Evolutionary conservation across 176 grass and related monocot genomes (phyloP).

Genomic region (Calamus simplicifolius): DNA sequence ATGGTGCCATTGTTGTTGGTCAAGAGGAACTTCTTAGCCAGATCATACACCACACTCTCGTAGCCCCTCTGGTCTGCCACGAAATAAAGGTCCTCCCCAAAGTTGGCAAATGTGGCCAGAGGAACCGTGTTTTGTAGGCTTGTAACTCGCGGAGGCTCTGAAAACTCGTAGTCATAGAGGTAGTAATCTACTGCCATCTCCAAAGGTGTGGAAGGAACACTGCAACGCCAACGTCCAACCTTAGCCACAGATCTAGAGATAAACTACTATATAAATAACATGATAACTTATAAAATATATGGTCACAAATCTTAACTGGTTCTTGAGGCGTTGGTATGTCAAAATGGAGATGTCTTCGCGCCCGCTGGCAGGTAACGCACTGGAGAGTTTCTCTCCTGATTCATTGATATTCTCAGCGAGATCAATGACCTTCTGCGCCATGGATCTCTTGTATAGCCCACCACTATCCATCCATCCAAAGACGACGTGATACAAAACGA

Average conservation of each 20-base stretch:
- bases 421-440: constrained; percentile 27
- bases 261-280: too few relatives aligned
- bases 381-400: constrained; percentile 8
- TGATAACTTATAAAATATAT: too few relatives aligned
- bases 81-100: constrained; percentile 41
- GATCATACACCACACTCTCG: constrained; percentile 31
- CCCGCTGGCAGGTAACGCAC: constrained; percentile 21
- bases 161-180: constrained; percentile 47
- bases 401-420: neutral
- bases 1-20: constrained; percentile 27
- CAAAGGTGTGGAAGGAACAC: constrained; percentile 26
- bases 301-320: constrained; percentile 21
- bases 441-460: constrained; percentile 12
- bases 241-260: too few relatives aligned
- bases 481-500: neutral
- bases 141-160: constrained; percentile 48
- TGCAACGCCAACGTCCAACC: neutral
- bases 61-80: constrained; percentile 53
- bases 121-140: constrained; percentile 53
- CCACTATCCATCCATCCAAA: too few relatives aligned
- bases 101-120: constrained; percentile 28
- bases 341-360: constrained; percentile 37
- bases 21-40: constrained; percentile 40
- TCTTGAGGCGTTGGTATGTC: constrained; percentile 38
- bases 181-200: constrained; percentile 69